These are phyloP conservation scores for Lactifluus hygrophoroides DNA, from an alignment of 768 basidiomycete genomes.

Conservation along the genomic window DNA sequence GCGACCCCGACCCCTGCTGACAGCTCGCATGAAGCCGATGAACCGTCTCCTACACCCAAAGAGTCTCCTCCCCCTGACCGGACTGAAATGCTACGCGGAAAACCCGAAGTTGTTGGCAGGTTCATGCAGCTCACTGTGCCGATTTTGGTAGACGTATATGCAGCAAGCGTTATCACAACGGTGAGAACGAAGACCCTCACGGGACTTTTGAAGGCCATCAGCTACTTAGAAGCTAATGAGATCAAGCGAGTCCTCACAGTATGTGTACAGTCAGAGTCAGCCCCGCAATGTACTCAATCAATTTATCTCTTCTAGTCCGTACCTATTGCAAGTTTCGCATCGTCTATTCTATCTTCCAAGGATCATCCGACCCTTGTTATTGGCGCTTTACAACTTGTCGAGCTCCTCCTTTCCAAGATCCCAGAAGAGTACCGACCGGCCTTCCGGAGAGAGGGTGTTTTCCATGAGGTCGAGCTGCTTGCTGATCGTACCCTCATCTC, in stretches of 20 bases:
- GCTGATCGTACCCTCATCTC: slow-evolving; percentile 56
- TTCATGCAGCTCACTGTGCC: slow-evolving; percentile 90
- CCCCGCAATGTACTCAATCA: not conserved
- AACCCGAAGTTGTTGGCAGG: slow-evolving; percentile 65
- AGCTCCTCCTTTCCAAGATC: slow-evolving; percentile 78
- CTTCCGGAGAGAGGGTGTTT: slow-evolving; percentile 91
- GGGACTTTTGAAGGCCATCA: slow-evolving; percentile 82
- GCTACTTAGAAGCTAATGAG: slow-evolving; percentile 73
- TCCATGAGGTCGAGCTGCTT: slow-evolving; percentile 84
- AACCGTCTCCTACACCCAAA: slow-evolving; percentile 20
- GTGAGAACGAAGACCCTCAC: slow-evolving; percentile 86
- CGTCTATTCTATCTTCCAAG: slow-evolving; percentile 85
- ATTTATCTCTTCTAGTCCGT: slow-evolving; percentile 52
- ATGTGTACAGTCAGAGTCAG: slow-evolving; percentile 24
- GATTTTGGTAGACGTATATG: slow-evolving; percentile 95
- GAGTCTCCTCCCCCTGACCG: slow-evolving; percentile 43
- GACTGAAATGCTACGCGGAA: slow-evolving; percentile 65
- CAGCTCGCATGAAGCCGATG: slow-evolving; percentile 16
- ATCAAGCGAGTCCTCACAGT: slow-evolving; percentile 74
- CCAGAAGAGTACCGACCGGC: slow-evolving; percentile 78
- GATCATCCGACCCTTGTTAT: slow-evolving; percentile 85
- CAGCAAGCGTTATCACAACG: slow-evolving; percentile 87
- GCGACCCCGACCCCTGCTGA: slow-evolving; percentile 28
- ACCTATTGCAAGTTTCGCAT: slow-evolving; percentile 91
- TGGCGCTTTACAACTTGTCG: slow-evolving; percentile 87